Conservation (phyloP, 2,329 filamentous ascomycete species). For the Thermomyces lanuginosus region DNA sequence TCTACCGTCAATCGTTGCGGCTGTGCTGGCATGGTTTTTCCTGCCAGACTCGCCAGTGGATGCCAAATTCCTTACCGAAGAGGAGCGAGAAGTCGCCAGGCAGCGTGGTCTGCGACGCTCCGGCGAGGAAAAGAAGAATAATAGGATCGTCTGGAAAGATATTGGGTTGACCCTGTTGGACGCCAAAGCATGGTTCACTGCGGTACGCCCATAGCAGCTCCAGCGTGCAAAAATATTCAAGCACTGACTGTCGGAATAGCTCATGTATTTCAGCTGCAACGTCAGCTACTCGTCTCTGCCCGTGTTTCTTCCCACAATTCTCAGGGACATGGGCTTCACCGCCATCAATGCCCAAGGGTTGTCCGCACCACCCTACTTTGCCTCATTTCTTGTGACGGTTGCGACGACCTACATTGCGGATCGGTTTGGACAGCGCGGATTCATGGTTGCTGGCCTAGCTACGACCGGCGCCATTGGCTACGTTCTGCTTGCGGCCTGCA, state of each 20-base stretch:
- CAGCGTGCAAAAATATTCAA: not conserved
- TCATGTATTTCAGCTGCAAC: slow-evolving; percentile 46
- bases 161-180: slow-evolving; percentile 30
- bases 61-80: slow-evolving; percentile 38
- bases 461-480: slow-evolving; percentile 46
- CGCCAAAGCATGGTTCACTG: slow-evolving; percentile 33
- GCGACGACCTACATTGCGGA: slow-evolving; percentile 49
- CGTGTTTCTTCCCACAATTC: slow-evolving; percentile 48
- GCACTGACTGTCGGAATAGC: slow-evolving; percentile 8
- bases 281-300: slow-evolving; percentile 50
- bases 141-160: slow-evolving; percentile 31
- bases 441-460: slow-evolving; percentile 42
- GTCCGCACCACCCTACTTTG: slow-evolving; percentile 53
- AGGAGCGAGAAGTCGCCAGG: slow-evolving; percentile 43
- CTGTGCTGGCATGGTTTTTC: slow-evolving; percentile 38
- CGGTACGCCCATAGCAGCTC: slow-evolving; percentile 15
- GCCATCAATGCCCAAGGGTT: slow-evolving; percentile 53
- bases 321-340: slow-evolving; percentile 51
- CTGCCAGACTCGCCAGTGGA: slow-evolving; percentile 37
- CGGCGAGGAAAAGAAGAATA: slow-evolving; percentile 29
- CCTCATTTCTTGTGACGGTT: slow-evolving; percentile 49
- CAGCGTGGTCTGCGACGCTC: slow-evolving; percentile 38
- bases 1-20: slow-evolving; percentile 40
- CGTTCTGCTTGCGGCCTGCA: slow-evolving; percentile 43
- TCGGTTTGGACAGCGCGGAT: slow-evolving; percentile 45